Base-by-base conservation (phyloP, 495 filamentous ascomycete species). In the Astrothelium macrocarpum region DNA sequence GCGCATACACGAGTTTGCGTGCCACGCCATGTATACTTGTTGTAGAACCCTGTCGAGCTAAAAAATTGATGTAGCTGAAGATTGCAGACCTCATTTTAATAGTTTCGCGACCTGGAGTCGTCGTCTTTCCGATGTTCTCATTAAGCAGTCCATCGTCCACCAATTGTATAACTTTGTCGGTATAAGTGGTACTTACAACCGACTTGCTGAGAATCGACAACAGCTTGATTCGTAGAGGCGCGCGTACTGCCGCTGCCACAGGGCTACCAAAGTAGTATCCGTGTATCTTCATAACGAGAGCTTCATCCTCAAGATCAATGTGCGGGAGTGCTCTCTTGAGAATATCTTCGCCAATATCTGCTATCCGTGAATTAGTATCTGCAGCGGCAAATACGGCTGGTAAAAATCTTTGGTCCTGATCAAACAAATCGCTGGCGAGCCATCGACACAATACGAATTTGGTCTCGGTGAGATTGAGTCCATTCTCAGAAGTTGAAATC, bases 31-130 rank as follows among this genome's bases (percentile, higher is more conserved):
- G 79, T 11, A 88, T 75, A 53, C 84, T 80, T 18, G 77, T 78
- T 10, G 76, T 73, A 12, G 84, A 83, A 26, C 84, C 89, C 70
- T 90, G 88, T 53, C 87, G 82, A 7, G 91, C 89, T 25, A 92
- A 84, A 86, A 92, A 96, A 53, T 90, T 90, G 32, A 91, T 87
- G 69, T 91, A 95, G 49, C 85, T 85, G 70, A 97, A 92, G n/a
- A 95, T 83, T 29, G 92, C 90, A 56, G 86, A 85, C 63, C 90
- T 82, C 16, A 97, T 76, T 69, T 89, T 90, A 11, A 83, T 80
- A 5, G 81, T 82, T 71, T 91, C 88, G n/a, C 89, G 74, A 1
- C 87, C 87, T 60, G 82, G 73, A 20, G 72, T 72, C 0, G 80
- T 72, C 25, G 53, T 26, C 16, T 16, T 56, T 5, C 25, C 49